Evolutionary conservation across 2,329 filamentous ascomycete genomes (phyloP).

Genomic region (Colletotrichum nymphaeae): DNA sequence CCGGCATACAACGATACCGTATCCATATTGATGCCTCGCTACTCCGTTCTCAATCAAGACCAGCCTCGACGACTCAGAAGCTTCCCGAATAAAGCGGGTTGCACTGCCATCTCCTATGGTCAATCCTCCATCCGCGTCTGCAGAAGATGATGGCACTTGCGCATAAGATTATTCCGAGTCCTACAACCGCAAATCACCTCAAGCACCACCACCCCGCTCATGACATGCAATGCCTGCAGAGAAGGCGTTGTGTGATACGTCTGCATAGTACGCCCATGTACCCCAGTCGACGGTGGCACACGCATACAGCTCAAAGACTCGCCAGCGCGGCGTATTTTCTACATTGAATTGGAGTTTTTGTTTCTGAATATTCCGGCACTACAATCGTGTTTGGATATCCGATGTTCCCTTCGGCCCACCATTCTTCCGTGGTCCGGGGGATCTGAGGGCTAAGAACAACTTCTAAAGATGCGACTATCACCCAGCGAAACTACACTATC

Average conservation of each 20-base stretch:
- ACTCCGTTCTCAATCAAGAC: neutral
- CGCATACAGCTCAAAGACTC: neutral
- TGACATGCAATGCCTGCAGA: conserved; percentile 14
- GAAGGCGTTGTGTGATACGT: conserved; percentile 9
- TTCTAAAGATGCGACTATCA: neutral
- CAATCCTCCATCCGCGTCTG: neutral
- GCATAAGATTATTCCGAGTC: conserved; percentile 10
- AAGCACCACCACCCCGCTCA: neutral
- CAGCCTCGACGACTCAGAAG: conserved; percentile 6
- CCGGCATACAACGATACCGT: neutral
- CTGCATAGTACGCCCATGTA: conserved; percentile 18
- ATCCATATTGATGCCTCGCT: neutral
- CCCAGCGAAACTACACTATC: neutral
- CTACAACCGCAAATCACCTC: conserved; percentile 1
- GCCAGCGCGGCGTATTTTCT: neutral
- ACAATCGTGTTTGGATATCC: neutral
- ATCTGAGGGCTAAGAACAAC: neutral
- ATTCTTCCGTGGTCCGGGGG: neutral
- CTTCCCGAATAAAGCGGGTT: neutral
- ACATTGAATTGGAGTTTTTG: neutral
- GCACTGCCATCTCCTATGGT: neutral
- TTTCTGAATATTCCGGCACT: no score
- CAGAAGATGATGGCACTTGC: conserved; percentile 1
- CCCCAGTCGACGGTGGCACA: neutral
- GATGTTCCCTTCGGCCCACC: neutral